Base-by-base conservation (phyloP, 352 stramenopile genomes). In the Globisporangium apiculatum region DNA sequence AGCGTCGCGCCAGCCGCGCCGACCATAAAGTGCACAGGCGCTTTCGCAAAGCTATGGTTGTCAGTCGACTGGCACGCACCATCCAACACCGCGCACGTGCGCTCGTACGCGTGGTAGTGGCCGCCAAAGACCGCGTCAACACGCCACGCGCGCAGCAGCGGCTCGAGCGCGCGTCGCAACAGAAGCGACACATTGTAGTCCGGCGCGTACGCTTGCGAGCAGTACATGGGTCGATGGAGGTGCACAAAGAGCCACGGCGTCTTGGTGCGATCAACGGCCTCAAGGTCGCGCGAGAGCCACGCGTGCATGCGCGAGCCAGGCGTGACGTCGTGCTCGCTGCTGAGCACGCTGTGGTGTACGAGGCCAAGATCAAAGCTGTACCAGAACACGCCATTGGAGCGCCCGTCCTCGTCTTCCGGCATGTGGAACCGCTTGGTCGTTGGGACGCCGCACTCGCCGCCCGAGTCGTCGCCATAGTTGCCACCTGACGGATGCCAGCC, bases 241-340 rank as follows among this genome's bases (percentile, higher is more conserved):
- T 94, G 95, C 42, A 98, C 56, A 35, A 98, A 72, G 17, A 98
- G 53, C 93, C 93, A 98, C 18, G 94, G 94, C 12, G 86, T 97
- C 55, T 86, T 66, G 1, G 54, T 70, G 41, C 94, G 75, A 65
- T 98, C 80, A 2, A 98, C 79, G 42, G 40, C 57, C 52, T 72
- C 67, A 43, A 98, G 67, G 58, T 97, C 88, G 8, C 71, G 61
- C 58, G 96, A 72, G 38, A 98, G 62, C 83, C 90, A 98, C 42
- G 75, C 61, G 61, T 96, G 93, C 68, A 98, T 92, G 35, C 62
- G 63, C 4, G 87, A 96, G 11, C 86, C 91, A 17, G 61, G 65
- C 1, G 73, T 75, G 62, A 93, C 84, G 69, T 98, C 77, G 62
- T 98, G 90, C 62, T 98, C 94, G 18, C 81, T 91, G 31, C 76